These are phyloP conservation scores for Phaeotremella skinneri DNA, from an alignment of 768 basidiomycete genomes.

Conservation along the genomic window DNA sequence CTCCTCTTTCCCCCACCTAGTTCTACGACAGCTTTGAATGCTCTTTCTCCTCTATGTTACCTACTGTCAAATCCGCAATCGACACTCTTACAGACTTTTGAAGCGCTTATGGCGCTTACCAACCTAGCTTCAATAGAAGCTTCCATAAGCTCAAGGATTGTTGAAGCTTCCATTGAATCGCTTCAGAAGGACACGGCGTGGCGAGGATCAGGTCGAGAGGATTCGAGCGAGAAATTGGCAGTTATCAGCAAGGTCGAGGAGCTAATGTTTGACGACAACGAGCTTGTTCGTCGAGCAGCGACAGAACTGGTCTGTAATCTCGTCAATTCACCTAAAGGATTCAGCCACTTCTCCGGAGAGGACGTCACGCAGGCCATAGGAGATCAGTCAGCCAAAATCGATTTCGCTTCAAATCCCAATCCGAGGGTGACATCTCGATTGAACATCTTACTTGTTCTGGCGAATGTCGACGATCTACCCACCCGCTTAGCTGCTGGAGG, in stretches of 20 bases:
- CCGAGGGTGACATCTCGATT: conserved; percentile 54
- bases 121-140: conserved; percentile 80
- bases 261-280: conserved; percentile 65
- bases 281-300: conserved; percentile 77
- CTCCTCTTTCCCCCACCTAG: conserved; percentile 86
- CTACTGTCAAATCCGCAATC: conserved; percentile 69
- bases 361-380: conserved; percentile 10
- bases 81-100: conserved; percentile 78
- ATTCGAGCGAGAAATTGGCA: conserved; percentile 64
- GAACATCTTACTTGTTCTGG: conserved; percentile 77
- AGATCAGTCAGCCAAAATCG: no score
- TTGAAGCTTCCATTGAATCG: conserved; percentile 35
- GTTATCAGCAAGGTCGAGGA: conserved; percentile 53
- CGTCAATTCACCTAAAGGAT: conserved; percentile 70
- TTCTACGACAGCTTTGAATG: conserved; percentile 67
- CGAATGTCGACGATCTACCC: conserved; percentile 77
- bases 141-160: conserved; percentile 66
- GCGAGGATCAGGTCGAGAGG: conserved; percentile 57
- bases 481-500: conserved; percentile 90
- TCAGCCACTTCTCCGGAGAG: conserved; percentile 63
- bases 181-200: neutral
- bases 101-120: conserved; percentile 92
- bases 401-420: neutral
- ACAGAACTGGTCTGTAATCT: conserved; percentile 92
- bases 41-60: conserved; percentile 73